These are phyloP conservation scores for Diplodia sapinea DNA, from an alignment of 2,329 filamentous ascomycete genomes.

Conservation along the genomic window DNA sequence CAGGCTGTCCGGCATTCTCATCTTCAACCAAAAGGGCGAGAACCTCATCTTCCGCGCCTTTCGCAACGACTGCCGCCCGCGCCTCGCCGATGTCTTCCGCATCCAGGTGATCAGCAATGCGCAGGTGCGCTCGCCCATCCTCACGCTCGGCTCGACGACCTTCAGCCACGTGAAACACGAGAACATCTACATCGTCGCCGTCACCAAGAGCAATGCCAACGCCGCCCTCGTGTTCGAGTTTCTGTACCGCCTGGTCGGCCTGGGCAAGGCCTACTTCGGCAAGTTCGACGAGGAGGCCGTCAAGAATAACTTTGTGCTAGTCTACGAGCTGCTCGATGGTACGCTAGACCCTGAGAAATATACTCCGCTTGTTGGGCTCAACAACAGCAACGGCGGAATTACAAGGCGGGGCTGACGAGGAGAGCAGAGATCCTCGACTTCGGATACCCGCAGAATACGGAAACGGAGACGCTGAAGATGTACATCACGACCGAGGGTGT, in stretches of 20 bases:
- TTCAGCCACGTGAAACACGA: slow-evolving; percentile 99
- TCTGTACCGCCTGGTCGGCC: slow-evolving; percentile 84
- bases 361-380: background rate
- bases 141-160: slow-evolving; percentile 95
- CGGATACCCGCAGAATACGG: slow-evolving; percentile 97
- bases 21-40: slow-evolving; percentile 99
- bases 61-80: slow-evolving; percentile 95
- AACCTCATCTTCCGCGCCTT: slow-evolving; percentile 99
- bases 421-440: slow-evolving; percentile 92
- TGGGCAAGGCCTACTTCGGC: slow-evolving; percentile 95
- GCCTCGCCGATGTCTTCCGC: slow-evolving; percentile 97
- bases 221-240: slow-evolving; percentile 98
- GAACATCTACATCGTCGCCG: slow-evolving; percentile 96
- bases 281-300: slow-evolving; percentile 99
- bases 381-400: background rate
- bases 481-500: slow-evolving; percentile 99
- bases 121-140: slow-evolving; percentile 94
- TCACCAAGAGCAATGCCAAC: slow-evolving; percentile 99
- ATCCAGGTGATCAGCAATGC: slow-evolving; percentile 99
- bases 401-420: slow-evolving; percentile 2
- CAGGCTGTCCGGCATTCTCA: slow-evolving; percentile 96
- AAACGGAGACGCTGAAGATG: slow-evolving; percentile 99
- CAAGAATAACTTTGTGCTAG: slow-evolving; percentile 99
- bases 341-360: background rate
- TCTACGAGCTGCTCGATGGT: slow-evolving; percentile 97